These are phyloP conservation scores for Cotoneaster glaucophyllus DNA, from an alignment of 306 rosid genomes.

Conservation along the genomic window DNA sequence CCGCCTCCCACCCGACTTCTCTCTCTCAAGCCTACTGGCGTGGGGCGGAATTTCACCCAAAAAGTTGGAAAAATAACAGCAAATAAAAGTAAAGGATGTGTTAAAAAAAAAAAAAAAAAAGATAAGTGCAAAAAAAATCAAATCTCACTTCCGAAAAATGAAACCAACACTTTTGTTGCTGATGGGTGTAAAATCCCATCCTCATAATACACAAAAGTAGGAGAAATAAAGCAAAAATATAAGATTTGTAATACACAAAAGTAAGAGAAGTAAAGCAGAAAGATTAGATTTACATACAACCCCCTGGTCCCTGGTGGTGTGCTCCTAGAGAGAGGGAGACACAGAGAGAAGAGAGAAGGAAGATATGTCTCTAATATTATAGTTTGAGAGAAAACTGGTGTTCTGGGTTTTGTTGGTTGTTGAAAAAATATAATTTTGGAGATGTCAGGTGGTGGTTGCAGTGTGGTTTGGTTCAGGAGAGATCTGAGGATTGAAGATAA, in stretches of 20 bases:
- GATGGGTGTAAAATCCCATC: conserved; percentile 26
- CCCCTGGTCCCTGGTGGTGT: neutral
- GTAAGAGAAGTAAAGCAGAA: neutral
- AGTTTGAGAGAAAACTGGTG: conserved; percentile 17
- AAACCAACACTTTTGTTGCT: conserved; percentile 18
- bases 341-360: neutral
- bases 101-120: neutral
- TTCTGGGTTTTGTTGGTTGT: conserved; percentile 14
- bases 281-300: conserved; percentile 18
- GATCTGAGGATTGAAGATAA: conserved; percentile 97
- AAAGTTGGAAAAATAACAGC: conserved; percentile 6
- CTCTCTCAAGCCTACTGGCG: conserved; percentile 4
- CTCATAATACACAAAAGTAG: conserved; percentile 4
- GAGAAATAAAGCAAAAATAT: conserved; percentile 6
- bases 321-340: neutral
- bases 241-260: conserved; percentile 10
- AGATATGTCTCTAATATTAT: conserved; percentile 12
- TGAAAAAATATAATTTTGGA: conserved; percentile 11
- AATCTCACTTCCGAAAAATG: conserved; percentile 14
- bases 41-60: conserved; percentile 14
- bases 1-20: conserved; percentile 7
- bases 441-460: conserved; percentile 93
- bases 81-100: neutral
- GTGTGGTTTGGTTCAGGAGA: conserved; percentile 98
- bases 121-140: neutral